These are phyloP conservation scores for Actinidia chinensis DNA, from an alignment of 179 eudicot species.

Conservation along the genomic window DNA sequence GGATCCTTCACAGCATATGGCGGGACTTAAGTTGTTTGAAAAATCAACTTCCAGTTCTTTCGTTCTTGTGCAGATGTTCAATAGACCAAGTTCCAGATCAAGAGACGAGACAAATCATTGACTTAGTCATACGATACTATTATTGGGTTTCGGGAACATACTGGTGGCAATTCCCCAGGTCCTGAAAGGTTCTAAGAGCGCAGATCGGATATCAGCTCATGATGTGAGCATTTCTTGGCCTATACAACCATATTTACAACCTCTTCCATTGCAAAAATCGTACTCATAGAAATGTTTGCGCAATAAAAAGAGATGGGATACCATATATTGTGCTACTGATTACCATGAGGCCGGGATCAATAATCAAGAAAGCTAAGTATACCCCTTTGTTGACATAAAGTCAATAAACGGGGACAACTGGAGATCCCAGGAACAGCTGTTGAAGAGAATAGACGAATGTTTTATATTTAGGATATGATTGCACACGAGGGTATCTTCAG, in stretches of 20 bases:
- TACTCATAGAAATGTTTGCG: background rate
- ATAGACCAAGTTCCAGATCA: background rate
- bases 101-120: constrained; percentile 3
- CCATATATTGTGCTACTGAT: constrained; percentile 1
- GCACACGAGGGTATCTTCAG: background rate
- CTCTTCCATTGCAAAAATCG: background rate
- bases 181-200: background rate
- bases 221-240: constrained; percentile 1
- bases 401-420: background rate
- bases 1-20: background rate
- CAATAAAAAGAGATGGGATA: background rate
- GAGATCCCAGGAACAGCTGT: background rate
- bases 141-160: background rate
- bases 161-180: background rate
- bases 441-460: background rate
- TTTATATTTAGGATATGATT: background rate
- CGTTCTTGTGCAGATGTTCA: background rate
- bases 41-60: constrained; percentile 15
- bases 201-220: background rate
- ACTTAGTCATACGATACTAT: background rate
- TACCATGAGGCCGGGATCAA: background rate
- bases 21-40: constrained; percentile 7
- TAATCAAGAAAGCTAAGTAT: background rate
- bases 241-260: background rate
- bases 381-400: background rate